Conservation (phyloP, 148 eudicot species). For the Vaccinium vitisidaea region DNA sequence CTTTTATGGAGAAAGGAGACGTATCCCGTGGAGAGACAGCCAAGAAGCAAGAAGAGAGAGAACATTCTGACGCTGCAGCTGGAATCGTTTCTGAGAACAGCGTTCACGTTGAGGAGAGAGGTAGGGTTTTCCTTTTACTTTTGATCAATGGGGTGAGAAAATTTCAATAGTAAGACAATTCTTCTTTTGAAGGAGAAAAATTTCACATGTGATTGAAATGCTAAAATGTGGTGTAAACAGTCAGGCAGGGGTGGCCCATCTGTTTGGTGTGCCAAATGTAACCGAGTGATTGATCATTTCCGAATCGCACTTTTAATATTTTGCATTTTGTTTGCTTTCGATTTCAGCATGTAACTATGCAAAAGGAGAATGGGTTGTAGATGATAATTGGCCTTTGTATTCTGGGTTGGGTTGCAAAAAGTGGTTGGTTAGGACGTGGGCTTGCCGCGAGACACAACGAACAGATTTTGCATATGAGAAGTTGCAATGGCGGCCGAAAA, state of each 20-base stretch:
- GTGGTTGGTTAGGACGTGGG: constrained; percentile 96
- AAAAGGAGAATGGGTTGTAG: constrained; percentile 82
- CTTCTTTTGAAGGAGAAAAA: not conserved
- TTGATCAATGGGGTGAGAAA: not conserved
- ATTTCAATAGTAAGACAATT: not conserved
- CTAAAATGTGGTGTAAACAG: not conserved
- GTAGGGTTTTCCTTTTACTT: constrained; percentile 16
- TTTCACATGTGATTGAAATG: too few species aligned
- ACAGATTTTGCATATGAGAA: constrained; percentile 78
- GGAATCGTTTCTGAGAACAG: constrained; percentile 6
- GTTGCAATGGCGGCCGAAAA: constrained; percentile 81
- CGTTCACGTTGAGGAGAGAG: constrained; percentile 13
- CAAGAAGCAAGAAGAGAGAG: constrained; percentile 3
- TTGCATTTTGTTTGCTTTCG: constrained; percentile 8
- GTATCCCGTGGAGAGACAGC: not conserved
- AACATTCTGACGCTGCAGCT: constrained; percentile 10
- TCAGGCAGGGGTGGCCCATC: not conserved
- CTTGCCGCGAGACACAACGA: constrained; percentile 83
- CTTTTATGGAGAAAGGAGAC: constrained; percentile 15
- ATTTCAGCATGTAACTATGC: constrained; percentile 74
- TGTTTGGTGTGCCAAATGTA: not conserved
- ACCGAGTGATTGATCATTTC: not conserved
- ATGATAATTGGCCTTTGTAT: constrained; percentile 72
- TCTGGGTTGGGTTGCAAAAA: constrained; percentile 87
- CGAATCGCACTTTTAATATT: not conserved